Evolutionary conservation across 2,329 filamentous ascomycete genomes (phyloP).

Genomic region (Aphanocladium album): DNA sequence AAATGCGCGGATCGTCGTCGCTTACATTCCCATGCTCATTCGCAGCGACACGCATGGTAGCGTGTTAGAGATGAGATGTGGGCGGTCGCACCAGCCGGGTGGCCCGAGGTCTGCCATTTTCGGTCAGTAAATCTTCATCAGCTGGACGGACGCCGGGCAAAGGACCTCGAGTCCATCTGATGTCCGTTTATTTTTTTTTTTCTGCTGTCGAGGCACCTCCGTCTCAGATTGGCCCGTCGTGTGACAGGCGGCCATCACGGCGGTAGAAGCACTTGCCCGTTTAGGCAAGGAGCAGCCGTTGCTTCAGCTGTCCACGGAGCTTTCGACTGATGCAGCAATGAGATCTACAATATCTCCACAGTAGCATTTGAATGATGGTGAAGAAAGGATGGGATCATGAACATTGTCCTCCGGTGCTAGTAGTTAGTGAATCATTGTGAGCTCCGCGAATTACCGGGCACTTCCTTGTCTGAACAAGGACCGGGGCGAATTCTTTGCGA

Average conservation of each 20-base stretch:
- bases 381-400: not conserved
- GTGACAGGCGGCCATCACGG: not conserved
- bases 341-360: not conserved
- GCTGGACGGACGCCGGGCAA: not conserved
- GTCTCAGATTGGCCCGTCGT: constrained; percentile 5
- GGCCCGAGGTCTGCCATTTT: not conserved
- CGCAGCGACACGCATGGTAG: not conserved
- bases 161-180: not conserved
- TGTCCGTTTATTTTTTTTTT: not conserved
- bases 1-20: not conserved
- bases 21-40: constrained; percentile 1
- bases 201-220: not conserved
- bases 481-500: no score
- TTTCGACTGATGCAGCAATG: not conserved
- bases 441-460: not conserved
- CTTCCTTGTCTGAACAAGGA: no score
- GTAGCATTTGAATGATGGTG: not conserved
- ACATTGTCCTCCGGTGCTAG: not conserved
- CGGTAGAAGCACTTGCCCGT: not conserved
- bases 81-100: not conserved
- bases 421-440: not conserved
- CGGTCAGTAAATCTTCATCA: not conserved
- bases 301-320: not conserved
- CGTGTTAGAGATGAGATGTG: not conserved
- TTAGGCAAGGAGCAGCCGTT: not conserved